These are phyloP conservation scores for cucumber (Cucumis sativus) DNA, from an alignment of 306 rosid genomes.

Conservation along the genomic window Cucumber_9930_V3 NC_026657.2:20545501-20546000, in stretches of 20 bases:
- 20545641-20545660: slow-evolving; percentile 38
- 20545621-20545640: slow-evolving; percentile 15
- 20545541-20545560: slow-evolving; percentile 86
- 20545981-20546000: background rate
- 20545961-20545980: background rate
- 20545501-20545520: slow-evolving; percentile 74
- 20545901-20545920: background rate
- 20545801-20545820: background rate
- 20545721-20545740: background rate
- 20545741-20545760: background rate
- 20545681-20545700: slow-evolving; percentile 7
- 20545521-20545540: slow-evolving; percentile 85
- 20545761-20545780: background rate
- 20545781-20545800: background rate
- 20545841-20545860: background rate
- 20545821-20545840: background rate
- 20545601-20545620: background rate
- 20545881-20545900: background rate
- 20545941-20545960: background rate
- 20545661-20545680: background rate
- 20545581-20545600: slow-evolving; percentile 1
- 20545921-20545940: too few relatives aligned
- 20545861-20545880: too few relatives aligned
- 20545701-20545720: background rate
- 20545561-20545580: slow-evolving; percentile 18